Evolutionary conservation across 805 yeast species (phyloP), one percentile per base, ranked within the genome.

Genomic region (Jamesozyma gamospora): DNA sequence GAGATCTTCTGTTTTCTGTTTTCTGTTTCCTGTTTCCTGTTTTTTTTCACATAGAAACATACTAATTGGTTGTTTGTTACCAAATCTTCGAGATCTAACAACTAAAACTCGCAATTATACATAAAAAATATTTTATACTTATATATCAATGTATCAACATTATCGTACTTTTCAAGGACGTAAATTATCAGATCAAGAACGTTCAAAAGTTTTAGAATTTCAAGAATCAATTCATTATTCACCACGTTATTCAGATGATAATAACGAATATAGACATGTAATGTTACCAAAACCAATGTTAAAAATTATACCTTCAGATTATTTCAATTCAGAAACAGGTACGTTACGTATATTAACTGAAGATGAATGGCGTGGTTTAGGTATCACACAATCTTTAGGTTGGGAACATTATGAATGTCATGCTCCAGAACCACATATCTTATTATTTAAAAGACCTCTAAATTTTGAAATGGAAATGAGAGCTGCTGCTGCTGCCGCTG

Each of bases 321-420:
- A 88, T 57, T 92, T 92, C 70, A 81, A 82, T 55, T 78, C 87
- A 2, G 95, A 88, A 43, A 85, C 95, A 2, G 97, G 97, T 4
- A 92, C 98, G 0, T 70, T 92, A 51, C 77, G 95, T 49, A 85
- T 92, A 33, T 66, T 92, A 30, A 64, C 82, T 36, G 99, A 92
- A 61, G 97, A 92, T 50, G 99, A 92, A 63, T 92, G 99, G 99
- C 73, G 99, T 61, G 97, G 96, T 1, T 67, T 92, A 36, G 99
- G 99, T 2, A 87, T 92, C 53, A 92, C 97, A 6, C 99, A 92
- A 62, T 83, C 95, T 28, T 68, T 92, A 44, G 98, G 98, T 1
- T 92, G 98, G 98, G 92, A 74, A 40, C 98, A 92, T 62, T 92
- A 90, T 57, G 98, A 92, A 55, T 88, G 95, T 32, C 98, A 92